Conservation (phyloP, 2,329 filamentous ascomycete species). For the Claviceps arundinis region DNA sequence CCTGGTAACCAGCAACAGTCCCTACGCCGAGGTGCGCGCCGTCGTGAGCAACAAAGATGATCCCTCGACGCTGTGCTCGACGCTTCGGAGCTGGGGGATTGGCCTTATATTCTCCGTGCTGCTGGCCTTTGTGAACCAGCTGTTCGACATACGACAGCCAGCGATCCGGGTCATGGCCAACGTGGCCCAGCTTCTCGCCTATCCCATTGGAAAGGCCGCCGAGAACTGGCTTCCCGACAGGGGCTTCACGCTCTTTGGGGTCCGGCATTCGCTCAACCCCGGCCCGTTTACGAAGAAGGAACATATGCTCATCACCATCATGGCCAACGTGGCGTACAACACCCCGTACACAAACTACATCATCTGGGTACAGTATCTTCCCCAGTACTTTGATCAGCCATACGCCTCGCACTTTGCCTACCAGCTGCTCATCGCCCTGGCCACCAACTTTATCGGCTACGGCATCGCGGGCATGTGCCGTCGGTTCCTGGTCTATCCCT, state of each 20-base stretch:
- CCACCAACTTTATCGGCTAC: constrained; percentile 47
- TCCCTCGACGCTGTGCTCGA: constrained; percentile 34
- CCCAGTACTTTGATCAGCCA: constrained; percentile 39
- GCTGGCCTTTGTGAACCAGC: constrained; percentile 40
- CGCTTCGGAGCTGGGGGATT: constrained; percentile 40
- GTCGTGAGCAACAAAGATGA: constrained; percentile 45
- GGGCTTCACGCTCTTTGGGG: constrained; percentile 32
- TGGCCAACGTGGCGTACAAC: constrained; percentile 45
- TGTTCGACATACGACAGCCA: constrained; percentile 44
- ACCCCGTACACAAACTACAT: constrained; percentile 42
- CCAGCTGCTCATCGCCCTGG: constrained; percentile 40
- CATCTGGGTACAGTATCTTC: constrained; percentile 39
- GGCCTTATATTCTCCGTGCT: constrained; percentile 36
- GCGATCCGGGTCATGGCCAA: constrained; percentile 40
- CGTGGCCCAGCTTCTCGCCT: constrained; percentile 43
- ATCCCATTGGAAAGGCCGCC: constrained; percentile 37
- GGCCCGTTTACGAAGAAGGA: constrained; percentile 47
- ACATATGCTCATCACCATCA: constrained; percentile 47
- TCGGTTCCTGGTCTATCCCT: constrained; percentile 41
- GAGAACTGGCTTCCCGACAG: constrained; percentile 37
- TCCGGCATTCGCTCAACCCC: constrained; percentile 38
- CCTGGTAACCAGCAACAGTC: constrained; percentile 40
- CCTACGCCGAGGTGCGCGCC: constrained; percentile 43
- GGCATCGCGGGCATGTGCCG: constrained; percentile 42
- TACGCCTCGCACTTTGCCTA: constrained; percentile 40